Evolutionary conservation across 805 yeast genomes (phyloP).

Genomic region (Kodamaea nitidulidarum): DNA sequence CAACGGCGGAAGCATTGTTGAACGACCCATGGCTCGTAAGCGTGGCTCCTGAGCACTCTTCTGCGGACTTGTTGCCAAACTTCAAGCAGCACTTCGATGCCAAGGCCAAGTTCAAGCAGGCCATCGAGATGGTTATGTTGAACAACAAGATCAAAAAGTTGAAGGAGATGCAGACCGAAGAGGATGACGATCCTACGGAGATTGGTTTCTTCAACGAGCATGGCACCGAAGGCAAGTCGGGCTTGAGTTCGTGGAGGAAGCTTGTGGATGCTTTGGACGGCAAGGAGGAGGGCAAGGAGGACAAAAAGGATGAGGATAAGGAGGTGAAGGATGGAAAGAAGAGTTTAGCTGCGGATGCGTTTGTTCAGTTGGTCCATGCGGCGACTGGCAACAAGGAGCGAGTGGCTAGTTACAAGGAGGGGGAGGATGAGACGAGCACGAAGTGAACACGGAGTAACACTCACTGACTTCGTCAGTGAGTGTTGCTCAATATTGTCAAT

Average conservation of each 20-base stretch:
- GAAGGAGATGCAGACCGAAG: slow-evolving; percentile 55
- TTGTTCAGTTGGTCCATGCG: slow-evolving; percentile 67
- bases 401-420: slow-evolving; percentile 17
- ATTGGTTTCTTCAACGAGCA: slow-evolving; percentile 39
- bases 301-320: not conserved
- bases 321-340: slow-evolving; percentile 21
- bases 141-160: slow-evolving; percentile 74
- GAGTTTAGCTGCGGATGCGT: slow-evolving; percentile 47
- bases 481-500: no score
- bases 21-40: slow-evolving; percentile 66
- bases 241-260: slow-evolving; percentile 27
- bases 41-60: slow-evolving; percentile 46
- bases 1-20: slow-evolving; percentile 62
- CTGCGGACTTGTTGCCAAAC: slow-evolving; percentile 72
- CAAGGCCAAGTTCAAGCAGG: slow-evolving; percentile 77
- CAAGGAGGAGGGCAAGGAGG: slow-evolving; percentile 12
- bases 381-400: slow-evolving; percentile 59
- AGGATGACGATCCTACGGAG: slow-evolving; percentile 51
- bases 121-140: slow-evolving; percentile 78
- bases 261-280: slow-evolving; percentile 22
- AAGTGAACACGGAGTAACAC: no score
- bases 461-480: no score
- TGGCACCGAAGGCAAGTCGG: slow-evolving; percentile 15
- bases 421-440: not conserved
- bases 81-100: slow-evolving; percentile 82